Conservation (phyloP, 352 stramenopile genomes). For the Phytophthora uliginosa region DNA sequence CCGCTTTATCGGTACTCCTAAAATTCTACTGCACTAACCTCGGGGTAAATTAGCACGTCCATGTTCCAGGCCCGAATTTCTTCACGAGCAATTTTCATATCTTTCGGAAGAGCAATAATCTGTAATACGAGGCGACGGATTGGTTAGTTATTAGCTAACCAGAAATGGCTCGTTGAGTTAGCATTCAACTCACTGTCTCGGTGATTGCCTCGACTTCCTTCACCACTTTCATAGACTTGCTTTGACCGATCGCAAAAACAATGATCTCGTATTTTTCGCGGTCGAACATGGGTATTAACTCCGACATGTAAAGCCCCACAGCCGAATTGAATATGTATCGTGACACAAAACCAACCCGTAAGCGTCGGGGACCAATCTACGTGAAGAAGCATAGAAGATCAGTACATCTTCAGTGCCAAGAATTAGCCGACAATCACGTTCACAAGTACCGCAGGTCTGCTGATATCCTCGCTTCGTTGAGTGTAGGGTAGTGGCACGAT, state of each 20-base stretch:
- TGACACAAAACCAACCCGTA: slow-evolving; percentile 77
- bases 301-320: slow-evolving; percentile 69
- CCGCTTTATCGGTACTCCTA: neutral
- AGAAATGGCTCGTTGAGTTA: neutral
- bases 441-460: slow-evolving; percentile 27
- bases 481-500: slow-evolving; percentile 52
- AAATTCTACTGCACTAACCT: slow-evolving; percentile 45
- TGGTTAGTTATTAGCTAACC: neutral
- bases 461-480: slow-evolving; percentile 22
- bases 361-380: slow-evolving; percentile 43
- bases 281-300: slow-evolving; percentile 70
- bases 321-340: slow-evolving; percentile 64
- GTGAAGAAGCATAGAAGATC: slow-evolving; percentile 3
- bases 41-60: slow-evolving; percentile 80
- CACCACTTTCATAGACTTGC: slow-evolving; percentile 59
- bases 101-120: slow-evolving; percentile 65
- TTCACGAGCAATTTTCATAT: slow-evolving; percentile 50
- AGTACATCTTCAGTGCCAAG: neutral
- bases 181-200: slow-evolving; percentile 37
- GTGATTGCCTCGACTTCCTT: slow-evolving; percentile 61
- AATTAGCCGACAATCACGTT: neutral
- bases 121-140: slow-evolving; percentile 16
- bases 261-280: slow-evolving; percentile 75
- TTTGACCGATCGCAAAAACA: slow-evolving; percentile 71
- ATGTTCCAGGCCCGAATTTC: slow-evolving; percentile 62